phyloP scores from a whole-genome alignment of 1,139 yeast species.

The Candida dubliniensis region DNA sequence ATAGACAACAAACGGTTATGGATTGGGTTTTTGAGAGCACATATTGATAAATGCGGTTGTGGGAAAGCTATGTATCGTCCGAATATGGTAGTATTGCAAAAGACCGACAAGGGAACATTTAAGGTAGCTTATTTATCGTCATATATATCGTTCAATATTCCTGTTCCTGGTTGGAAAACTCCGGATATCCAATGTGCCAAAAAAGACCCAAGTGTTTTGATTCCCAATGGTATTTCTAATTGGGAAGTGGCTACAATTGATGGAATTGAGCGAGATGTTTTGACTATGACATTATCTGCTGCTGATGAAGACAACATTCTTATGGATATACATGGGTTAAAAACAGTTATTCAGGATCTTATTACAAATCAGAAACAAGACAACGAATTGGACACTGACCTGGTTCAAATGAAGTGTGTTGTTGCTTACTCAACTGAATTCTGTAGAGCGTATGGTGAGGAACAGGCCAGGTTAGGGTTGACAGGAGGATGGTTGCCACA shows the following conservation, averaged over 20 bases:
- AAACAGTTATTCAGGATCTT: constrained; percentile 5
- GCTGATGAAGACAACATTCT: constrained; percentile 37
- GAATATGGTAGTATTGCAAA: constrained; percentile 36
- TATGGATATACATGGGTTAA: constrained; percentile 19
- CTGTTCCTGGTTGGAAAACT: constrained; percentile 36
- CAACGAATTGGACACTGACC: constrained; percentile 2
- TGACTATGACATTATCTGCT: constrained; percentile 35
- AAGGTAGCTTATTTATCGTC: constrained; percentile 15
- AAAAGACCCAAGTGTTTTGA: constrained; percentile 29
- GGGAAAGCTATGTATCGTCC: constrained; percentile 52
- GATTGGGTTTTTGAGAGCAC: constrained; percentile 52
- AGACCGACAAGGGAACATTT: constrained; percentile 15
- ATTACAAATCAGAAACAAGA: neutral
- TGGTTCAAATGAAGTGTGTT: constrained; percentile 17
- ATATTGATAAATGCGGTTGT: constrained; percentile 50
- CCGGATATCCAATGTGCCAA: constrained; percentile 23
- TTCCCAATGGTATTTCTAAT: constrained; percentile 40
- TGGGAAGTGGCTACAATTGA: constrained; percentile 22
- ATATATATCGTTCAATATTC: constrained; percentile 35
- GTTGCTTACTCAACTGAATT: constrained; percentile 19
- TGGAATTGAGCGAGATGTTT: constrained; percentile 23
- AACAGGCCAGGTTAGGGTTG: constrained; percentile 10
- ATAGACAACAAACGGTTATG: constrained; percentile 38
- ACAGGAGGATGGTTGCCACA: constrained; percentile 5
- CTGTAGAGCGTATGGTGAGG: constrained; percentile 23